phyloP scores from a whole-genome alignment of 176 grass and related monocot genomes.

The Triticum urartu region DNA sequence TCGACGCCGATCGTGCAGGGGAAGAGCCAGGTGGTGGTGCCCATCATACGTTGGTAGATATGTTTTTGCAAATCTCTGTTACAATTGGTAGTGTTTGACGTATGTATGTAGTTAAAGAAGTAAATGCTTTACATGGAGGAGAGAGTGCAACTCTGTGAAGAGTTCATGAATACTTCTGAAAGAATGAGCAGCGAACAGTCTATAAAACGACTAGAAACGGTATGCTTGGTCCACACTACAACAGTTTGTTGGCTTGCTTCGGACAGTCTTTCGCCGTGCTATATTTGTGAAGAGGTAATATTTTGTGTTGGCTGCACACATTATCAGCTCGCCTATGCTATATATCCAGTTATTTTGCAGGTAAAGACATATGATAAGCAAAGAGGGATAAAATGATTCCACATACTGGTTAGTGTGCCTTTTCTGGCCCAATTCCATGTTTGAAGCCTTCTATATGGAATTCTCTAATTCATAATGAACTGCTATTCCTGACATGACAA shows the following conservation, averaged over 20 bases:
- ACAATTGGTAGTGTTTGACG: not conserved
- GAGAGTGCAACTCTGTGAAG: conserved; percentile 71
- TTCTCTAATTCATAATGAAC: too few species aligned
- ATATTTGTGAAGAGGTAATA: too few species aligned
- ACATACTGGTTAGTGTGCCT: too few species aligned
- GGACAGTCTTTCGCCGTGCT: conserved; percentile 67
- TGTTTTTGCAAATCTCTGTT: conserved; percentile 19
- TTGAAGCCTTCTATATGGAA: too few species aligned
- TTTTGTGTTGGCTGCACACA: too few species aligned
- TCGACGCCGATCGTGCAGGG: conserved; percentile 32
- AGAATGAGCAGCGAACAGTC: conserved; percentile 70
- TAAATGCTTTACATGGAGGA: conserved; percentile 70
- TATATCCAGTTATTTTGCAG: too few species aligned
- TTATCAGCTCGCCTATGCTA: too few species aligned
- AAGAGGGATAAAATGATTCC: too few species aligned
- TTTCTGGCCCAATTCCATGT: too few species aligned
- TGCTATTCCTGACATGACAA: too few species aligned
- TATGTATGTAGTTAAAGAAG: conserved; percentile 50
- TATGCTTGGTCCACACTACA: conserved; percentile 86
- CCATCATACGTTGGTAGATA: not conserved
- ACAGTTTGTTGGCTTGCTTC: conserved; percentile 90
- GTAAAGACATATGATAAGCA: too few species aligned
- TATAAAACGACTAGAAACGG: conserved; percentile 95
- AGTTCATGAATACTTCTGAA: conserved; percentile 88
- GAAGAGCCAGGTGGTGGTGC: conserved; percentile 52